A percentile compares a stretch with the other conserved stretches of the same genome.
Evolutionary conservation across 192 early-diverging fungal species (phyloP).

Genomic region (Helicostylum pulchrum): DNA sequence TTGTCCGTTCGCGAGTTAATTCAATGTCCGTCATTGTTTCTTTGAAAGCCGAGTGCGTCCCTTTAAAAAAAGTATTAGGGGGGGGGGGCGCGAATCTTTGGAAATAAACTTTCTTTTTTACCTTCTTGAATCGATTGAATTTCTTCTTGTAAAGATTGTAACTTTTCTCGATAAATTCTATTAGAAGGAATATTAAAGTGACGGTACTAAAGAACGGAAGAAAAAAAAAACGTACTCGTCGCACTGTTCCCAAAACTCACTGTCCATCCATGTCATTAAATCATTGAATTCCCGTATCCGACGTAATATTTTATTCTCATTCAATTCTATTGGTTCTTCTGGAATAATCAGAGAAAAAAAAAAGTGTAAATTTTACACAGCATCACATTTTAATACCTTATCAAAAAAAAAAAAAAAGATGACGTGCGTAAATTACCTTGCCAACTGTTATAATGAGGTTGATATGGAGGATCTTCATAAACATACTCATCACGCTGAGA

Average conservation of each 20-base stretch:
- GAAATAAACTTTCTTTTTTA: background rate
- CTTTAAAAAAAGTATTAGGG: slow-evolving; percentile 11
- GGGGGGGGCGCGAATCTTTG: background rate
- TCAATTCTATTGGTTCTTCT: slow-evolving; percentile 16
- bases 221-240: slow-evolving; percentile 18
- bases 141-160: slow-evolving; percentile 32
- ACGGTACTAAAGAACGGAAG: background rate
- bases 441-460: slow-evolving; percentile 9
- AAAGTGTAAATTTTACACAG: background rate
- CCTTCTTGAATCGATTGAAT: slow-evolving; percentile 35
- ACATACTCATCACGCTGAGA: background rate
- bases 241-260: slow-evolving; percentile 28
- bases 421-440: slow-evolving; percentile 8
- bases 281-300: slow-evolving; percentile 32
- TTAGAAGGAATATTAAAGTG: background rate
- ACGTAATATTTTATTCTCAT: slow-evolving; percentile 21
- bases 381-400: no score
- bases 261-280: slow-evolving; percentile 34
- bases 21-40: slow-evolving; percentile 35
- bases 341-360: slow-evolving; percentile 2
- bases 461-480: background rate
- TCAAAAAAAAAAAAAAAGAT: no score
- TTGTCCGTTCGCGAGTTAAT: slow-evolving; percentile 27
- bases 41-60: slow-evolving; percentile 31
- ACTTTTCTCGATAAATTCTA: slow-evolving; percentile 35